Evolutionary conservation across 176 grass and related monocot genomes (phyloP), one percentile per base, ranked within the genome.

Genomic region (Eleusine indica): DNA sequence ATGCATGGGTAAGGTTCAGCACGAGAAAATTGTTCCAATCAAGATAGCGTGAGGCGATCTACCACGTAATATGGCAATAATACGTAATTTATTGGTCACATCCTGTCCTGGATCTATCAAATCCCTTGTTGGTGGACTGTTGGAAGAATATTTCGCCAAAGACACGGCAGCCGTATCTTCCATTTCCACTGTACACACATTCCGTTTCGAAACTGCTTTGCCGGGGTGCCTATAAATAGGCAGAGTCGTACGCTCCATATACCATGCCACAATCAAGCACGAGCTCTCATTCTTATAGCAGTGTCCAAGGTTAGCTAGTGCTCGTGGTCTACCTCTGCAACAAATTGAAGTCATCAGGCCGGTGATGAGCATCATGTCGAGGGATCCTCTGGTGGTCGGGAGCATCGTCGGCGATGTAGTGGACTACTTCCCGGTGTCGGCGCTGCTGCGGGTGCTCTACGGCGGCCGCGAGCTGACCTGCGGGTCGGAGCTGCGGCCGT

Each of bases 401-500:
- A 67, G 66, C 63, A 73, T 98, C 58, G 79, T 98, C 4, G 92
- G 91, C 38, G 92, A 98, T 46, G 18, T 98, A 5, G 65, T 98
- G 3, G 92, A 98, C 79, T 37, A 76, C 39, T 98, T 98, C 54
- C 5, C 75, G 3, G 37, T 56, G 46, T 82, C 88, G 14, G 92
- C 89, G 12, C 39, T 70, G 74, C 42, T 95, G 30, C 89, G 85
- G 69, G 49, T 98, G 75, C 1, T 86, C 28, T 98, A 95, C 81
- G 85, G 82, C 66, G 78, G 75, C 42, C 90, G 87, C 66, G 95
- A 95, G 61, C 39, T 98, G 67, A 95, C 89, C 21, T 78, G 85
- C 66, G 95, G 95, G 58, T 94, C 90, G 19, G 95, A 95, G 82
- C 89, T 95, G 63, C 88, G 85, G 79, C 92, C 95, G 21, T 98